These are phyloP conservation scores for Rhodotorula sp. DNA, from an alignment of 1,284 basidiomycete genomes.

Conservation along the genomic window DNA sequence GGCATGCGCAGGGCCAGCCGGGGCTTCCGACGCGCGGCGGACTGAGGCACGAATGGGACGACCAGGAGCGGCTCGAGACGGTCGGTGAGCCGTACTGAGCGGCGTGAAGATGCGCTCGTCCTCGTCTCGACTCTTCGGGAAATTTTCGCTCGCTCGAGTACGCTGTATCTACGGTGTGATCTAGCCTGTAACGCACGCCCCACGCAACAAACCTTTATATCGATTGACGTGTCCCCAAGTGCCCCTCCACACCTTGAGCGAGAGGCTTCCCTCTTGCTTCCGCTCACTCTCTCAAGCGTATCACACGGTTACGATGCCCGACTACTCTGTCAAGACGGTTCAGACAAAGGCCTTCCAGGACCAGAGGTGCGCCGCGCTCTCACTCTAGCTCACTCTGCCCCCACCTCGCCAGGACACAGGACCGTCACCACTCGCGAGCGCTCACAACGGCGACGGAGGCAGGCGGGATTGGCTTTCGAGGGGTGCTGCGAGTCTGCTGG, in stretches of 20 bases:
- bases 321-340: conserved; percentile 34
- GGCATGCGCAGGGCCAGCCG: too few relatives aligned
- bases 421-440: neutral
- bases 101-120: too few relatives aligned
- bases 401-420: neutral
- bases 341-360: conserved; percentile 75
- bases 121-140: too few relatives aligned
- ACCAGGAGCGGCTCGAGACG: neutral
- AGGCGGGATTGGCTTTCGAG: neutral
- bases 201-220: neutral
- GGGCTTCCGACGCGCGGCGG: neutral
- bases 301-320: conserved; percentile 1
- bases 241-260: neutral
- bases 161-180: neutral
- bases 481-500: neutral
- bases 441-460: neutral
- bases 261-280: neutral
- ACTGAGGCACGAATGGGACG: neutral
- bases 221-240: neutral
- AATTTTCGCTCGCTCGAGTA: neutral
- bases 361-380: conserved; percentile 59
- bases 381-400: neutral
- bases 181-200: neutral
- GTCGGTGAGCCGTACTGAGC: conserved; percentile 10
- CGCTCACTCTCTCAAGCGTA: neutral